Base-by-base conservation (phyloP, 2,329 filamentous ascomycete genomes). In the Trichoderma harzianum region DNA sequence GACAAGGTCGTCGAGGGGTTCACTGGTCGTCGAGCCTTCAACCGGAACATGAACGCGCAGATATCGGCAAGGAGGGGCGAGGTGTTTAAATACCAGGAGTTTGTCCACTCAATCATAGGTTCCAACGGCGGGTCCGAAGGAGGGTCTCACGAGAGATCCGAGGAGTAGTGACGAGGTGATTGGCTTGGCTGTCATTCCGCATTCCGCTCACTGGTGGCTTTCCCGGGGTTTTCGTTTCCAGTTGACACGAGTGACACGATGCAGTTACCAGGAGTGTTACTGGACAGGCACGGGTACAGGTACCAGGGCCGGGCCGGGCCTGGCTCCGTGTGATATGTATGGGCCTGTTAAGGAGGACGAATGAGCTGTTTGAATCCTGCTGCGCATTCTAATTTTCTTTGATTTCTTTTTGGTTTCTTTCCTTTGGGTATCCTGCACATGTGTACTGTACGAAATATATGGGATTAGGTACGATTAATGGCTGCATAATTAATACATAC, bases 11-110 rank as follows among this genome's bases (percentile, higher is more conserved):
- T 98, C 75, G 89, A 88, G 71, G 95, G 94, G 0, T 99, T 97
- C 81, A 93, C 92, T 4, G 93, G 93, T 0, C 87, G 94, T 71
- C 88, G 93, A 73, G 94, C 93, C 0, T 97, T 98, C 81, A 92
- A 90, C 61, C 93, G 91, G 76, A 85, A 81, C 77, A 84, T 84
- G 80, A 80, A 82, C 77, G 79, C 84, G 74, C 82, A 88, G 73
- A 74, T 91, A 78, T 82, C 86, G 71, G 78, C 81, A 11, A 92
- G 91, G 78, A 87, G 92, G 73, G 93, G 93, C 1, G 95, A 98
- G 73, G 94, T 98, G 0, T 98, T 99, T 82, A 89, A 91, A 78
- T 99, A 98, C 79, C 90, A 93, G 74, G 96, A 99, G 72, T 98
- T 98, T 83, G 93, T 98, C 74, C 88, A 86, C 74, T 91, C 88